phyloP scores from a whole-genome alignment of 2,329 filamentous ascomycete genomes.

The Myotisia sp. region DNA sequence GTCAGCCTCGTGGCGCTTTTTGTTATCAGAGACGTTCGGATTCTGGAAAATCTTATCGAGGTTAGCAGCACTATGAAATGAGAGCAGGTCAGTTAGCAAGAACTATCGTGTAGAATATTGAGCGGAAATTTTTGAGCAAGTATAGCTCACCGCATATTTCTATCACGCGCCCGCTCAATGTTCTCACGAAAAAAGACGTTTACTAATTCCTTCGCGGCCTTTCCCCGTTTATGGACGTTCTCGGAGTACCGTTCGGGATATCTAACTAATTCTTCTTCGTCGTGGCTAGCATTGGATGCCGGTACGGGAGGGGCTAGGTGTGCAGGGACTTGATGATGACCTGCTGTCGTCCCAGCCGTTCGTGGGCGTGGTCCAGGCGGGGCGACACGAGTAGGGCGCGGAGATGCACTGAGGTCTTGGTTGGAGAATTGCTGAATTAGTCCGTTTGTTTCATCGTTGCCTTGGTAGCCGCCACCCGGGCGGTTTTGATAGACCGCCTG shows the following conservation, averaged over 20 bases:
- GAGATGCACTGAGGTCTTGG: constrained; percentile 70
- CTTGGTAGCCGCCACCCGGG: constrained; percentile 33
- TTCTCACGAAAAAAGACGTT: constrained; percentile 93
- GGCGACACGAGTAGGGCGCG: constrained; percentile 53
- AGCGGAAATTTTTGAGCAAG: no score
- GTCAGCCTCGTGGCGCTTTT: constrained; percentile 73
- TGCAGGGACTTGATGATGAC: constrained; percentile 43
- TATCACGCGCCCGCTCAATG: constrained; percentile 85
- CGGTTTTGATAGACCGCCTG: constrained; percentile 41
- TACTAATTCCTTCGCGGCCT: constrained; percentile 50
- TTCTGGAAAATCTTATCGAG: constrained; percentile 75
- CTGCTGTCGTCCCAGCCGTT: constrained; percentile 56
- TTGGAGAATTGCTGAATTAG: constrained; percentile 93
- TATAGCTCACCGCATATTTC: constrained; percentile 69
- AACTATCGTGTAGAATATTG: neutral
- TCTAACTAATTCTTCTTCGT: constrained; percentile 59
- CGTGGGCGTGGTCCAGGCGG: constrained; percentile 60
- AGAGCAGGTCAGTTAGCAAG: neutral
- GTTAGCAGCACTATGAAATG: constrained; percentile 60
- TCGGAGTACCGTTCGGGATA: constrained; percentile 79
- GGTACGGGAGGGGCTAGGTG: constrained; percentile 59
- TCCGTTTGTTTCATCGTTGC: constrained; percentile 75
- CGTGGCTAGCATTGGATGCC: constrained; percentile 39
- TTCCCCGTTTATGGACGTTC: constrained; percentile 61
- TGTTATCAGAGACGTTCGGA: constrained; percentile 55